These are phyloP conservation scores for Phialophora tarda DNA, from an alignment of 2,329 filamentous ascomycete species.

Conservation along the genomic window DNA sequence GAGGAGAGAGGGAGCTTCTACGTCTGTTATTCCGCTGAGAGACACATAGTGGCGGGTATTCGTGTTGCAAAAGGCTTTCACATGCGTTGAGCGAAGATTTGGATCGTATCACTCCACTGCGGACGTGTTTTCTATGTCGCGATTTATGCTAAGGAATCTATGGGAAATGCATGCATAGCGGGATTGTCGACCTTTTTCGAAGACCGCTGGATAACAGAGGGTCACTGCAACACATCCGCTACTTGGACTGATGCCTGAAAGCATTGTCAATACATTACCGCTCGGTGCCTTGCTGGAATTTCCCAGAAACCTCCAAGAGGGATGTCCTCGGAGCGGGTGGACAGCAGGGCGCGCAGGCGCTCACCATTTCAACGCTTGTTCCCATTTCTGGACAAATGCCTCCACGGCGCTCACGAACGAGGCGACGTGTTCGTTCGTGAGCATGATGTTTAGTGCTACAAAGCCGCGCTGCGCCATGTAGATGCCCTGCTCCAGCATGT, in stretches of 20 bases:
- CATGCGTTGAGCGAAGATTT: not conserved
- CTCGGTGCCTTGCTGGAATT: not conserved
- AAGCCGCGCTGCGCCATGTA: conserved; percentile 44
- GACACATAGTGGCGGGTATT: not conserved
- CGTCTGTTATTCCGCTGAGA: not conserved
- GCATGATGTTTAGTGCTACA: conserved; percentile 43
- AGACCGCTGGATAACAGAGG: not conserved
- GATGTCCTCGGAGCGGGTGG: not conserved
- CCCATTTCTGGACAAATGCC: conserved; percentile 30
- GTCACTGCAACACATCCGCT: not conserved
- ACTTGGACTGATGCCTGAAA: not conserved
- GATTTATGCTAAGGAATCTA: not conserved
- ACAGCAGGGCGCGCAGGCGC: not conserved
- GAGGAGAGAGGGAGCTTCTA: not conserved
- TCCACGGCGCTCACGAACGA: conserved; percentile 35
- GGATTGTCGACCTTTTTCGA: not conserved
- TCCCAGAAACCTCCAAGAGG: not conserved
- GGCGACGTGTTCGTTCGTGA: conserved; percentile 36
- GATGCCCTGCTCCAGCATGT: conserved; percentile 42
- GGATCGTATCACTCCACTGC: not conserved
- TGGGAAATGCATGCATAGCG: not conserved
- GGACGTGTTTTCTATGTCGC: not conserved
- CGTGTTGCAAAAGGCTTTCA: not conserved
- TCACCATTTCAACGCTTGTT: conserved; percentile 29
- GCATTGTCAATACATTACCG: not conserved